Base-by-base conservation (phyloP, 805 yeast species). In the Komagataella ulmi region DNA sequence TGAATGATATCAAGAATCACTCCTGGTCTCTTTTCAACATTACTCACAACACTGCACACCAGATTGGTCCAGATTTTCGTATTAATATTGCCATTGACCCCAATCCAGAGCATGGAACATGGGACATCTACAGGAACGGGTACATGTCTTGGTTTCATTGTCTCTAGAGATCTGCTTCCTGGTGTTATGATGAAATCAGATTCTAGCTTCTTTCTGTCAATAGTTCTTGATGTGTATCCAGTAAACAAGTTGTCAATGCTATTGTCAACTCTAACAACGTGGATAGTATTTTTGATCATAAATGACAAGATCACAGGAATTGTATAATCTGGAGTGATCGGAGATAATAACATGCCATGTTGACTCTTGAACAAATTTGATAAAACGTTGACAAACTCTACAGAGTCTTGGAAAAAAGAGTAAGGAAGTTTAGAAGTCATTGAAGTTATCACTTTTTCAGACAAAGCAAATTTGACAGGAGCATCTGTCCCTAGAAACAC, bases 181-280 rank as follows among this genome's bases (percentile, higher is more conserved):
- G 14, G 17, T 45, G 17, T 66, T 19, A 75, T 61, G 19, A 77
- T 71, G 21, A 81, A 79, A 60, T 79, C 95, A 61, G 81, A 83
- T 59, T 76, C 88, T 49, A 77, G 74, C 62, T 73, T 81, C 46
- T 74, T 79, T 56, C 83, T 78, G 54, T 87, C 95, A 45, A 86
- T 76, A 17, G 79, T 70, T 55, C 96, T 75, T 1, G 96, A 85
- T 45, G 83, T 84, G 61, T 89, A 90, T 10, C 87, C 83, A 43
- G 74, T 71, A 50, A 77, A 71, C n/a, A 74, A 62, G 18, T 65
- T 64, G 14, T 68, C 72, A 53, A 77, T 72, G 7, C 74, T 65
- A 50, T 75, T 75, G 57, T 85, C 87, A 19, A 85, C 72, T 47
- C 83, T 71, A 3, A 73, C 72, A 3, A 83, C 55, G 7, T 65